These are phyloP conservation scores for Neurospora sp. DNA, from an alignment of 495 filamentous ascomycete genomes.

Conservation along the genomic window DNA sequence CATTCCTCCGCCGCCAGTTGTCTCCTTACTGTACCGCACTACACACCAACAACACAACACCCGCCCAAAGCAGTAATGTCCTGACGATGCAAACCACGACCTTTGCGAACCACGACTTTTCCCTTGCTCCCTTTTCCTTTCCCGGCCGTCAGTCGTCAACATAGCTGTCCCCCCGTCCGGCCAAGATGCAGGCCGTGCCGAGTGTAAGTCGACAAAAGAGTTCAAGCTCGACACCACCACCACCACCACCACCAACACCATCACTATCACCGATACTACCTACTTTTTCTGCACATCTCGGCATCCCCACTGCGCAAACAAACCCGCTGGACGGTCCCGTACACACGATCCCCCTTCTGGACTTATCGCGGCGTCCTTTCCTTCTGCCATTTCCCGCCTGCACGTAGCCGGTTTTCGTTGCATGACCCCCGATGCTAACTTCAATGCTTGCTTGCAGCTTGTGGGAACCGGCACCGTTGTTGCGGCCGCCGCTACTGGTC, in stretches of 20 bases:
- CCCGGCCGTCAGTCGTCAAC: slow-evolving; percentile 30
- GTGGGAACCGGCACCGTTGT: slow-evolving; percentile 50
- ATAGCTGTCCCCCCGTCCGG: slow-evolving; percentile 22
- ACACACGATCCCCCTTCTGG: not conserved
- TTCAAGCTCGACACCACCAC: not conserved
- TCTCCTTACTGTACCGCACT: not conserved
- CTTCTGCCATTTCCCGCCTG: not conserved
- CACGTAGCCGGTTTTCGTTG: slow-evolving; percentile 9
- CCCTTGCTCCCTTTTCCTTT: slow-evolving; percentile 23
- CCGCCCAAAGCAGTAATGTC: slow-evolving; percentile 17
- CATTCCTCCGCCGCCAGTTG: slow-evolving; percentile 16
- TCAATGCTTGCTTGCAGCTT: slow-evolving; percentile 28
- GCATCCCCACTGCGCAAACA: not conserved
- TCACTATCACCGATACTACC: not conserved
- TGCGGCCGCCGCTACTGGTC: slow-evolving; percentile 46
- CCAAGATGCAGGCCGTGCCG: slow-evolving; percentile 53
- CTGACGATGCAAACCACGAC: slow-evolving; percentile 32
- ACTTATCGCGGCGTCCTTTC: not conserved
- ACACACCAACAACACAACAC: slow-evolving; percentile 1
- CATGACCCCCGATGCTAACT: slow-evolving; percentile 6
- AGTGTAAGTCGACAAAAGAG: slow-evolving; percentile 42
- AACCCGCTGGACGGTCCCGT: not conserved
- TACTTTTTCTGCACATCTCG: not conserved
- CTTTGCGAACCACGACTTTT: slow-evolving; percentile 25
- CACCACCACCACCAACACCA: not conserved